phyloP scores from a whole-genome alignment of 139 green algal genomes.

The Coelastrella sp. region DNA sequence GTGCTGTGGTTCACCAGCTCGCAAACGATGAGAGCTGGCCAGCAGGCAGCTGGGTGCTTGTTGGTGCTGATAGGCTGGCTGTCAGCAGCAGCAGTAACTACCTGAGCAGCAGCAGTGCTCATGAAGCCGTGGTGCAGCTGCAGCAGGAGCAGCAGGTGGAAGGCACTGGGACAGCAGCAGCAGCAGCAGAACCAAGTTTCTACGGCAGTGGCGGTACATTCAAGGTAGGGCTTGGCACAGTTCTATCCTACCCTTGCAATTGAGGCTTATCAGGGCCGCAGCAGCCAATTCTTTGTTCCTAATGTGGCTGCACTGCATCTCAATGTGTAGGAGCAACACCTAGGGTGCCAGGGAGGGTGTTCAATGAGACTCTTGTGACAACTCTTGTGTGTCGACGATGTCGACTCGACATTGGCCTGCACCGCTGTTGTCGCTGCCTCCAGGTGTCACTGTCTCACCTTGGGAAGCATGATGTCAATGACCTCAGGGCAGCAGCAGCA shows the following conservation, averaged over 20 bases:
- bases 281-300: too few species aligned
- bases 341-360: too few species aligned
- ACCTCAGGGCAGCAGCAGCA: slow-evolving; percentile 36
- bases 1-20: background rate
- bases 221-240: too few species aligned
- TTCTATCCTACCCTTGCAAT: too few species aligned
- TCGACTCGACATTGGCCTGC: too few species aligned
- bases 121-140: background rate
- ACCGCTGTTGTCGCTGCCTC: background rate
- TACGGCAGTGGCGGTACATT: background rate
- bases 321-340: too few species aligned
- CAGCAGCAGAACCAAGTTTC: background rate
- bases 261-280: too few species aligned
- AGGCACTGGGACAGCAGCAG: background rate
- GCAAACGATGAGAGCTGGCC: background rate
- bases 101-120: background rate
- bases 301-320: too few species aligned
- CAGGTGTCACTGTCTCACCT: slow-evolving; percentile 18
- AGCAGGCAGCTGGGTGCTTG: slow-evolving; percentile 9
- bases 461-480: slow-evolving; percentile 14
- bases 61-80: slow-evolving; percentile 15
- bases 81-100: slow-evolving; percentile 4
- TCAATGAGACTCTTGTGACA: too few species aligned
- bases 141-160: background rate
- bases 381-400: too few species aligned